Evolutionary conservation across 2,329 filamentous ascomycete genomes (phyloP), one percentile per base, ranked within the genome.

Genomic region (Aspergillus intermedius): DNA sequence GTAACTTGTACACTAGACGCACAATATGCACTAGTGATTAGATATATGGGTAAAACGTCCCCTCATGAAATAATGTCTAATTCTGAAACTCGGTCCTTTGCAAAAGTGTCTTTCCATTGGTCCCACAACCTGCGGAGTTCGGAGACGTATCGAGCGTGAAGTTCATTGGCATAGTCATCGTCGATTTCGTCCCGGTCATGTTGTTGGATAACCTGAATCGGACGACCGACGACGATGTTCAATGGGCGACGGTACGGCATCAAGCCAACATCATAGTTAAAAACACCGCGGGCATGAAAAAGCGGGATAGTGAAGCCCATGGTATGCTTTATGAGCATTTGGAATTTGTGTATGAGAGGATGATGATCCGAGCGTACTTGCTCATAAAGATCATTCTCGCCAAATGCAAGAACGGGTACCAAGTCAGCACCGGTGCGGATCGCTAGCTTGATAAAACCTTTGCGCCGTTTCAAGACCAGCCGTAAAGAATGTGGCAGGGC

Each of bases 211-310:
- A 95, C 85, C 53, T 77, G 75, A 52, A 96, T 89, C 0, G 91
- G 90, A 46, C 80, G 78, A 3, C 91, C 91, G 12, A 95, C 87
- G 10, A 98, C 91, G 43, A 96, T 82, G 63, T 97, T 93, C 50
- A 98, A 75, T 9, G 89, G 85, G 45, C 84, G 78, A 10, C 93
- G 83, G 67, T 96, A 97, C 0, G 93, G 93, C 88, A 97, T 90
- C 60, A 97, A 74, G 3, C 93, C 93, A 12, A 96, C 88, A 66
- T 98, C 93, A 65, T 98, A 97, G 69, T 98, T 98, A 73, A 97
- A 95, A 37, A 97, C 84, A 10, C 91, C 91, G 22, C 91, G 75
- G 2, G 91, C 91, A 66, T 95, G 90, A 60, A 96, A 86, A 23
- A 95, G 79, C 1, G 93, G 91, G 9, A 97, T 78, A 0, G 93